Evolutionary conservation across 2,329 filamentous ascomycete species (phyloP).

Genomic region (Epichloe sylvatica): DNA sequence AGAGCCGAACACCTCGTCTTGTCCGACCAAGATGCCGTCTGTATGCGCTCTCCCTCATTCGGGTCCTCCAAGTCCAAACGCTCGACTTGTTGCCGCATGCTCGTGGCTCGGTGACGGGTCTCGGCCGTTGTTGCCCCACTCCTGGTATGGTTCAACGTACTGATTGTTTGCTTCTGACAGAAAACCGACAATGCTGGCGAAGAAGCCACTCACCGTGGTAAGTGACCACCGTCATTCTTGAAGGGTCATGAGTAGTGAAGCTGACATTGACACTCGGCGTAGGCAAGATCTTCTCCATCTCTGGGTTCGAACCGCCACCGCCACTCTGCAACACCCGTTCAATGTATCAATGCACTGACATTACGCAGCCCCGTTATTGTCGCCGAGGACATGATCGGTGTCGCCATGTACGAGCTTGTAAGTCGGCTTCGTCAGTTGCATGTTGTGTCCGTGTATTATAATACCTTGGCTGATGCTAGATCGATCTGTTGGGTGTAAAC

Average conservation of each 20-base stretch:
- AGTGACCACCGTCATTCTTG: slow-evolving; percentile 8
- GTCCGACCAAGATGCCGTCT: slow-evolving; percentile 38
- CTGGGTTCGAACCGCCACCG: slow-evolving; percentile 34
- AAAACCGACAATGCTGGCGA: slow-evolving; percentile 23
- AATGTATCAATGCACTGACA: slow-evolving; percentile 12
- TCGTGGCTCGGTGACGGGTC: slow-evolving; percentile 9
- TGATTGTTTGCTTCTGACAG: slow-evolving; percentile 12
- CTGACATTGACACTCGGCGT: slow-evolving; percentile 14
- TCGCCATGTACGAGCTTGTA: slow-evolving; percentile 99
- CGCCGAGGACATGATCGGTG: slow-evolving; percentile 95
- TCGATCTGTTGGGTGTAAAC: not conserved
- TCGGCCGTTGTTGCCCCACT: slow-evolving; percentile 7
- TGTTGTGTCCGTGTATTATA: not conserved
- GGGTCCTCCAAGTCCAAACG: slow-evolving; percentile 1
- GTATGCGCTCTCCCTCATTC: slow-evolving; percentile 26
- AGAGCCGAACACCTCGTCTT: slow-evolving; percentile 14
- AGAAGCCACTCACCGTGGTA: slow-evolving; percentile 28
- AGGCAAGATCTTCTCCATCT: slow-evolving; percentile 51
- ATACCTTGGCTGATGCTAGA: not conserved
- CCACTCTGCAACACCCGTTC: not conserved
- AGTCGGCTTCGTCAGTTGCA: slow-evolving; percentile 16
- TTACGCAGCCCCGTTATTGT: slow-evolving; percentile 69
- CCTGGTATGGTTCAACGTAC: slow-evolving; percentile 8
- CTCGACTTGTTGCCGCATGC: slow-evolving; percentile 2
- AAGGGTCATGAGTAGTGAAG: not conserved